Evolutionary conservation across 768 basidiomycete genomes (phyloP).

Genomic region (Lactifluus subvellereus): DNA sequence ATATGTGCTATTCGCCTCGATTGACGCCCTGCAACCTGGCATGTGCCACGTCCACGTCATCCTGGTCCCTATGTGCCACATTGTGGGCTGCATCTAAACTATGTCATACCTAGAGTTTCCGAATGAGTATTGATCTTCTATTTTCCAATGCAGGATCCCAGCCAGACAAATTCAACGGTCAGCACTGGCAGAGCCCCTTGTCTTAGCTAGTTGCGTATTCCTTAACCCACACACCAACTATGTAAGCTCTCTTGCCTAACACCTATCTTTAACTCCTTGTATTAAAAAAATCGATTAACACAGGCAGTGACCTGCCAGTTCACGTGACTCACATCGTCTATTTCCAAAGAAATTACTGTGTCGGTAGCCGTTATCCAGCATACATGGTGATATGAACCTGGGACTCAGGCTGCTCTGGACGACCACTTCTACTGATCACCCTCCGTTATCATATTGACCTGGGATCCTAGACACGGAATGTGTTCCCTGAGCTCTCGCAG

Average conservation of each 20-base stretch:
- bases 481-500: neutral
- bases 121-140: neutral
- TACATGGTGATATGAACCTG: too few relatives aligned
- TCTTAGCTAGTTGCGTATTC: too few relatives aligned
- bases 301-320: too few relatives aligned
- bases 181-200: too few relatives aligned
- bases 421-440: neutral
- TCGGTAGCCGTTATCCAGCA: too few relatives aligned
- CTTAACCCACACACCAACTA: too few relatives aligned
- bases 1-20: too few relatives aligned
- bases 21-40: neutral
- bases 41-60: neutral
- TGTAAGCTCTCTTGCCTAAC: neutral
- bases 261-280: neutral
- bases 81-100: neutral
- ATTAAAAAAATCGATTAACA: neutral
- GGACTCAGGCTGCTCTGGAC: neutral
- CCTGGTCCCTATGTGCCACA: neutral
- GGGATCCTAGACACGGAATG: neutral
- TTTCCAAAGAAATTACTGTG: too few relatives aligned
- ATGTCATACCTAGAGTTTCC: neutral
- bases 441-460: neutral
- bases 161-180: neutral
- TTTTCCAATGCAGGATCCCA: neutral
- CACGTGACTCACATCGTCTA: too few relatives aligned